Evolutionary conservation across 192 early-diverging fungal genomes (phyloP), one percentile per base, ranked within the genome.

Genomic region (Coemansia sp.): DNA sequence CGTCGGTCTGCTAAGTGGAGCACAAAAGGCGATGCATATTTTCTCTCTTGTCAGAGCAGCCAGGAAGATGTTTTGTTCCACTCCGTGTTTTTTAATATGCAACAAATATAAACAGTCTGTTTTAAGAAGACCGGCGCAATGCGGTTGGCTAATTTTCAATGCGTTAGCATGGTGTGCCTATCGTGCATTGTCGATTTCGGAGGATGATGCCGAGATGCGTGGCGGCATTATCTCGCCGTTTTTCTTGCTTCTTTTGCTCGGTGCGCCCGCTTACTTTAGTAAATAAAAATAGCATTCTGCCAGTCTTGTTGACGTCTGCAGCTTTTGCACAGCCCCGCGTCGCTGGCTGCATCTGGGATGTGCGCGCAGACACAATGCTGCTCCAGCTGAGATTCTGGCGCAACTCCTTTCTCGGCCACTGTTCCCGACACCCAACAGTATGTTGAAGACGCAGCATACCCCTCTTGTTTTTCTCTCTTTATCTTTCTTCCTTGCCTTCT

Each of bases 301-400:
- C 38, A 40, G 9, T 5, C 17, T 45, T 45, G 42, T 45, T 45
- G 42, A 45, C 14, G 42, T 13, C 42, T 45, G 42, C 49, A 52
- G 22, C 4, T 25, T 25, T 20, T 52, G 19, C 23, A 25, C 49
- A 14, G 20, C 49, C 13, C 23, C 23, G 49, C 49, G 7, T 52
- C 22, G 7, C 49, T 52, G 49, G 49, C 49, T 52, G 49, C 49
- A 52, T 52, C 49, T 7, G 0, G 22, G 49, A 52, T 52, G 49
- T 52, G 13, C 49, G 49, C 49, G 49, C 23, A 52, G 23, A 52
- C 23, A 25, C 23, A 52, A 52, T 52, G 22, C 23, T 52, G 20
- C 49, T 52, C 22, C 20, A 52, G 13, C 22, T 52, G 49, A 11
- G 22, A 52, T 6, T 52, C 11, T 13, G 5, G 42, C 42, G 13